These are phyloP conservation scores for Candida khao-thaluensis DNA, from an alignment of 805 yeast species.

Conservation along the genomic window DNA sequence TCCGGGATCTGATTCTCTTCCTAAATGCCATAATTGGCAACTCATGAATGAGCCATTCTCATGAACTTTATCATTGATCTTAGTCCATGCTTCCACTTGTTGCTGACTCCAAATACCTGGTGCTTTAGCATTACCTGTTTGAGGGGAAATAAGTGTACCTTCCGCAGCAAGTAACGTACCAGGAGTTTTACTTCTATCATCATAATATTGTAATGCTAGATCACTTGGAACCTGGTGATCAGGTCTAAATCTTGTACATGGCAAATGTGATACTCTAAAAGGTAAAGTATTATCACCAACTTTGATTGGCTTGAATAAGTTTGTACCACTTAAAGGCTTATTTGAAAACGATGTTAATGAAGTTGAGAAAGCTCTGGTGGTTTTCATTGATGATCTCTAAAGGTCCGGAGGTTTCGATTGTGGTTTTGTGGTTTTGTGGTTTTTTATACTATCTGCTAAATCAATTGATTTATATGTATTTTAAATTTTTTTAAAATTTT, in stretches of 20 bases:
- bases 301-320: conserved; percentile 28
- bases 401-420: too few species aligned
- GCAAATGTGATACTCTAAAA: conserved; percentile 23
- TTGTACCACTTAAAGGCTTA: conserved; percentile 1
- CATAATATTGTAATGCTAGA: conserved; percentile 26
- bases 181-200: conserved; percentile 28
- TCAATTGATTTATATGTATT: too few species aligned
- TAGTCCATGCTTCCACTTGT: conserved; percentile 51
- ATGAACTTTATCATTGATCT: conserved; percentile 46
- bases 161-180: conserved; percentile 33
- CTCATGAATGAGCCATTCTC: conserved; percentile 39
- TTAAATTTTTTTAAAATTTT: too few species aligned
- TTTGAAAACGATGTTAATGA: too few species aligned
- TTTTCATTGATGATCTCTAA: too few species aligned
- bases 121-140: conserved; percentile 39
- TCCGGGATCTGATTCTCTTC: conserved; percentile 35
- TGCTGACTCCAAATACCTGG: conserved; percentile 51
- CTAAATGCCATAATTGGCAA: conserved; percentile 55
- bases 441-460: too few species aligned
- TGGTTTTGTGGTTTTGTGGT: too few species aligned
- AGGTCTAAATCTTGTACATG: conserved; percentile 24
- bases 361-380: too few species aligned
- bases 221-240: conserved; percentile 27
- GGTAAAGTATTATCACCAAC: conserved; percentile 28
- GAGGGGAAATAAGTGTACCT: conserved; percentile 30